phyloP scores from a whole-genome alignment of 495 filamentous ascomycete species.

The Astrothelium macrocarpum region DNA sequence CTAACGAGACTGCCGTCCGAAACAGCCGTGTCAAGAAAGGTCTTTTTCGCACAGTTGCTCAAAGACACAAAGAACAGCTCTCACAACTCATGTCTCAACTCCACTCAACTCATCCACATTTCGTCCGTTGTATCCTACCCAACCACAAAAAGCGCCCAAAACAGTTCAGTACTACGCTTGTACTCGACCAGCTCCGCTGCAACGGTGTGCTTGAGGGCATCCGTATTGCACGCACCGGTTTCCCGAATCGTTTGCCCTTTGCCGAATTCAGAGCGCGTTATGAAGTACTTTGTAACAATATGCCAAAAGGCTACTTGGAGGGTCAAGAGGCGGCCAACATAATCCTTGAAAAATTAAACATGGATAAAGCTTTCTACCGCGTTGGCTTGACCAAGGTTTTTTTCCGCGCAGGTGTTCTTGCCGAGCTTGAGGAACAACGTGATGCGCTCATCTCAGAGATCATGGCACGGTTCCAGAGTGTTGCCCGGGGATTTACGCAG shows the following conservation, averaged over 20 bases:
- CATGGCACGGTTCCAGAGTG: constrained; percentile 85
- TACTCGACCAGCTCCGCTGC: constrained; percentile 90
- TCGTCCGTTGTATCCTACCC: constrained; percentile 94
- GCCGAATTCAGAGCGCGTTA: constrained; percentile 92
- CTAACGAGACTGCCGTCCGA: constrained; percentile 45
- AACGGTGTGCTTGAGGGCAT: constrained; percentile 99
- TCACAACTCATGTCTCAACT: constrained; percentile 92
- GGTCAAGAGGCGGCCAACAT: constrained; percentile 74
- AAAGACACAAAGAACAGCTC: constrained; percentile 94
- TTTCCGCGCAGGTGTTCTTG: constrained; percentile 91
- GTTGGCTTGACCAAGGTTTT: constrained; percentile 97
- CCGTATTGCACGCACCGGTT: constrained; percentile 94
- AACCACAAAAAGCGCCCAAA: constrained; percentile 99
- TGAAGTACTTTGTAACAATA: constrained; percentile 83
- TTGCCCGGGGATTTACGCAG: constrained; percentile 81
- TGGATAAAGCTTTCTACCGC: constrained; percentile 79
- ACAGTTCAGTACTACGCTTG: constrained; percentile 75
- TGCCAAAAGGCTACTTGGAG: constrained; percentile 86
- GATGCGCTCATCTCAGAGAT: constrained; percentile 87
- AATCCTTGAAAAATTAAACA: constrained; percentile 80
- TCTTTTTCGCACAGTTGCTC: constrained; percentile 91
- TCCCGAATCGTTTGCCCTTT: constrained; percentile 88
- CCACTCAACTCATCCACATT: constrained; percentile 93
- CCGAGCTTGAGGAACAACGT: constrained; percentile 90
- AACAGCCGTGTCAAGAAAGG: constrained; percentile 95